These are phyloP conservation scores for Talaromyces sp. DNA, from an alignment of 2,329 filamentous ascomycete genomes.

Conservation along the genomic window DNA sequence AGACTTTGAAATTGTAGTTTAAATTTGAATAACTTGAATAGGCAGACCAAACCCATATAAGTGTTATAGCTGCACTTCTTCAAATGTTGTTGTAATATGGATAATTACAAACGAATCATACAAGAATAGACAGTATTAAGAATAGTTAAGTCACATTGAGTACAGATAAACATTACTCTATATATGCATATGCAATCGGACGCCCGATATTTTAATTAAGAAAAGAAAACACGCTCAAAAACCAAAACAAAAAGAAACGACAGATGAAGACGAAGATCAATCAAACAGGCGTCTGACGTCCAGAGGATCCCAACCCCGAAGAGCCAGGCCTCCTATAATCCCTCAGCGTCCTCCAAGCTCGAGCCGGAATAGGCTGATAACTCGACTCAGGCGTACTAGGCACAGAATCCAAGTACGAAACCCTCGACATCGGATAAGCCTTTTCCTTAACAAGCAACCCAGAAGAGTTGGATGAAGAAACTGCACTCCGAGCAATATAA, in stretches of 20 bases:
- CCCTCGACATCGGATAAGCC: neutral
- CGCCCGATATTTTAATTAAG: neutral
- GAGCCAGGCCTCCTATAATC: conserved; percentile 1
- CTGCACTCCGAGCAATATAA: conserved; percentile 1
- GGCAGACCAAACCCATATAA: too few relatives aligned
- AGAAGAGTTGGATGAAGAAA: neutral
- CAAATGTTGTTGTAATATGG: too few relatives aligned
- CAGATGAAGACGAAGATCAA: neutral
- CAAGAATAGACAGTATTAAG: neutral
- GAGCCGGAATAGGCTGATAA: neutral
- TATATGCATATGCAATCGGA: neutral
- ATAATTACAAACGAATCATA: neutral
- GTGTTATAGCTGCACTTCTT: too few relatives aligned
- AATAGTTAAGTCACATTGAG: neutral
- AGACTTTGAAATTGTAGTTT: too few relatives aligned
- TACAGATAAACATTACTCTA: neutral
- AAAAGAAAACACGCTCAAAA: neutral
- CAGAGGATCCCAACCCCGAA: neutral
- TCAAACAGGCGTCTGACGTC: neutral
- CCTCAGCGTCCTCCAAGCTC: conserved; percentile 1
- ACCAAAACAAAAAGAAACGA: neutral
- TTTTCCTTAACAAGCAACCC: neutral
- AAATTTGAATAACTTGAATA: too few relatives aligned
- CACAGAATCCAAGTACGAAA: neutral
- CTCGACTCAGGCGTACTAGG: conserved; percentile 1